Evolutionary conservation across 2,329 filamentous ascomycete genomes (phyloP).

Genomic region (Fusarium sp.): DNA sequence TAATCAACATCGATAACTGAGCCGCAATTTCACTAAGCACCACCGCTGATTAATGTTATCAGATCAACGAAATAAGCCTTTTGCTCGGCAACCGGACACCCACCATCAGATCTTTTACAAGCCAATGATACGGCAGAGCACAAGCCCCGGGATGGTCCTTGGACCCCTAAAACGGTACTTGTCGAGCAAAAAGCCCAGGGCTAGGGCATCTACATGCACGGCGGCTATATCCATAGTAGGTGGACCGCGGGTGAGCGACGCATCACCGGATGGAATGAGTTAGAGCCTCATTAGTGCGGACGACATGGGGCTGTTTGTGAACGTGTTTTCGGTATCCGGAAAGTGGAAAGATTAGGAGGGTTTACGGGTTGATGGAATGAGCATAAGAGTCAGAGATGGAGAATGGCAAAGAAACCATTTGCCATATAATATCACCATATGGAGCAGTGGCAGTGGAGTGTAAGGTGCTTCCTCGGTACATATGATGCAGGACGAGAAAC

Average conservation of each 20-base stretch:
- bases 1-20: conserved; percentile 7
- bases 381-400: conserved; percentile 15
- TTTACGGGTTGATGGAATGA: background rate
- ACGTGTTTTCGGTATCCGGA: conserved; percentile 12
- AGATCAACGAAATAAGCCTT: conserved; percentile 33
- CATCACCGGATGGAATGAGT: conserved; percentile 22
- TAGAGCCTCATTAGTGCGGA: conserved; percentile 18
- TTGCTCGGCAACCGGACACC: conserved; percentile 12
- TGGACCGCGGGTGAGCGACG: conserved; percentile 41
- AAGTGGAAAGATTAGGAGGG: conserved; percentile 5
- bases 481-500: conserved; percentile 11
- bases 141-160: conserved; percentile 17
- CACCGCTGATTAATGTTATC: conserved; percentile 18
- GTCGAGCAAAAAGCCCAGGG: conserved; percentile 1
- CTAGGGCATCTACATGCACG: conserved; percentile 33
- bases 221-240: conserved; percentile 35
- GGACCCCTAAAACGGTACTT: conserved; percentile 40
- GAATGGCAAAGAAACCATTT: conserved; percentile 14
- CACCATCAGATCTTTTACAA: conserved; percentile 1
- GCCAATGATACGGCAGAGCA: conserved; percentile 23
- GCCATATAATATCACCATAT: conserved; percentile 11
- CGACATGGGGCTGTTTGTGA: conserved; percentile 1
- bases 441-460: conserved; percentile 29
- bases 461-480: conserved; percentile 30
- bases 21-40: conserved; percentile 21